Conservation (phyloP, 345 rosid genomes). For the Kandelia obovata region DNA sequence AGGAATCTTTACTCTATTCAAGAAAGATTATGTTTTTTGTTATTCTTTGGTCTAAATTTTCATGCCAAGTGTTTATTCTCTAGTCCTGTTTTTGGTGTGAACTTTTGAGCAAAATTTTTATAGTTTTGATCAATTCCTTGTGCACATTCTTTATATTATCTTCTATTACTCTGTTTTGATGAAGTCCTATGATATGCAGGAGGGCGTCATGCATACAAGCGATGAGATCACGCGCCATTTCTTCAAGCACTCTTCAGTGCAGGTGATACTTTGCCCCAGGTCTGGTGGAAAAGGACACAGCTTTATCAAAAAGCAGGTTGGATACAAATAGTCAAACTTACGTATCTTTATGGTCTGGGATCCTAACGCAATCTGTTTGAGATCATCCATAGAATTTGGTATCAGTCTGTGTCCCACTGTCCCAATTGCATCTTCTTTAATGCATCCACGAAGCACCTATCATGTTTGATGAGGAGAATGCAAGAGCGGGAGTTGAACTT, state of each 20-base stretch:
- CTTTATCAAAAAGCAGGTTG: slow-evolving; percentile 66
- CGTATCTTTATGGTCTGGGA: slow-evolving; percentile 1
- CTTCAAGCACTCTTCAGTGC: slow-evolving; percentile 87
- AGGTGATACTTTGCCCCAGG: slow-evolving; percentile 85
- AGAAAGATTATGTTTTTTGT: not conserved
- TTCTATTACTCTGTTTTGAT: not conserved
- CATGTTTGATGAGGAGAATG: not conserved
- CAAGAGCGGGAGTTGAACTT: not conserved
- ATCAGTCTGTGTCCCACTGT: not conserved
- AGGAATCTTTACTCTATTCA: slow-evolving; percentile 24
- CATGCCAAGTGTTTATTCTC: not conserved
- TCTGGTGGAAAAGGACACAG: slow-evolving; percentile 86
- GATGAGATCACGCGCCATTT: slow-evolving; percentile 89
- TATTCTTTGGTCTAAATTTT: slow-evolving; percentile 6
- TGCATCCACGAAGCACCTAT: not conserved
- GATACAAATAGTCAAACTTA: slow-evolving; percentile 20
- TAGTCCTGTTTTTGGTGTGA: not conserved
- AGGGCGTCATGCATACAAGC: slow-evolving; percentile 74
- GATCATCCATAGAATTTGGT: not conserved
- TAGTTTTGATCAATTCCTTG: not conserved
- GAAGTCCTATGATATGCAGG: slow-evolving; percentile 43
- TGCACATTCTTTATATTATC: not conserved
- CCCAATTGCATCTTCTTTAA: not conserved
- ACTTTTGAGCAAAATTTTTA: not conserved
- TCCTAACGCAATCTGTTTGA: not conserved